Evolutionary conservation across 1,284 basidiomycete genomes (phyloP).

Genomic region (Rhizoctonia solani): DNA sequence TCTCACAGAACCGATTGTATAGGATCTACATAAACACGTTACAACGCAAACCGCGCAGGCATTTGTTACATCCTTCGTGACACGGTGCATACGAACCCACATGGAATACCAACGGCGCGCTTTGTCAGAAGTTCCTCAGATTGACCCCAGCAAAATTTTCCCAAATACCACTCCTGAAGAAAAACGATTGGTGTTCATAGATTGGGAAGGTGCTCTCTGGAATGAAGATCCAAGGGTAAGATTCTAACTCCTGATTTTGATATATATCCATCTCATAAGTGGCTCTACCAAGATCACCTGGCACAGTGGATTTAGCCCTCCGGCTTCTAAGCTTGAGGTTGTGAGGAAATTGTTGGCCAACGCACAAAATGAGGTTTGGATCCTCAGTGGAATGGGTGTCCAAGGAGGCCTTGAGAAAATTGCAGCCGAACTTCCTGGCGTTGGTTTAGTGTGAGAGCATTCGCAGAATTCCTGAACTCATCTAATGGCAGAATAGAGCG

Average conservation of each 20-base stretch:
- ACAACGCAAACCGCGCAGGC: slow-evolving; percentile 86
- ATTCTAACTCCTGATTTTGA: slow-evolving; percentile 52
- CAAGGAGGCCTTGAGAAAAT: slow-evolving; percentile 66
- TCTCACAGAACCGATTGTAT: no score
- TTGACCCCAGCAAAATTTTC: slow-evolving; percentile 3
- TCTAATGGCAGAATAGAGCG: slow-evolving; percentile 52
- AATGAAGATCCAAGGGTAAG: slow-evolving; percentile 44
- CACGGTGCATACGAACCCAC: slow-evolving; percentile 68
- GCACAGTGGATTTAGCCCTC: slow-evolving; percentile 53
- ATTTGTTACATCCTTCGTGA: slow-evolving; percentile 80
- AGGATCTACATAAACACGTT: slow-evolving; percentile 83
- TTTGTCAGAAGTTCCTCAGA: not conserved
- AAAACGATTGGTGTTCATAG: slow-evolving; percentile 71
- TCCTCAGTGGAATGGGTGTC: slow-evolving; percentile 75
- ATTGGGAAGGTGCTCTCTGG: slow-evolving; percentile 81
- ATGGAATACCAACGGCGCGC: slow-evolving; percentile 58
- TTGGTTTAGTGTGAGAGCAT: slow-evolving; percentile 72
- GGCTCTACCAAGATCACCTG: slow-evolving; percentile 39
- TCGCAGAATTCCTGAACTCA: not conserved
- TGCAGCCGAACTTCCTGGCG: slow-evolving; percentile 60
- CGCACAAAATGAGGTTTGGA: slow-evolving; percentile 75
- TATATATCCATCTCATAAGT: not conserved
- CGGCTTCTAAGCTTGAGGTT: slow-evolving; percentile 58
- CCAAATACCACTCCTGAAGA: slow-evolving; percentile 53
- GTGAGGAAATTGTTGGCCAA: slow-evolving; percentile 68